Conservation (phyloP, 2,329 filamentous ascomycete genomes). For the Uncinocarpus reesii region DNA sequence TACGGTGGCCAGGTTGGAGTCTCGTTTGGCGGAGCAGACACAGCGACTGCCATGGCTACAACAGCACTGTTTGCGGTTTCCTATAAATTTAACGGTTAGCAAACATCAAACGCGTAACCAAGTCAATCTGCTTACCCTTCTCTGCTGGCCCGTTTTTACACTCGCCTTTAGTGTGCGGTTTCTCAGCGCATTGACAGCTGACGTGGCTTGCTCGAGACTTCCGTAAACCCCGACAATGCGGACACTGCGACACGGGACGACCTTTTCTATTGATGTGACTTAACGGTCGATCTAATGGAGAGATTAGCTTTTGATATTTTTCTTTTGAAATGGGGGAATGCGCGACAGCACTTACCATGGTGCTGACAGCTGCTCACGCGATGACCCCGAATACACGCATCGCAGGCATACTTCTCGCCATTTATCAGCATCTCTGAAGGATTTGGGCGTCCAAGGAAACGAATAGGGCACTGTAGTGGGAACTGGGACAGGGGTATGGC, state of each 20-base stretch:
- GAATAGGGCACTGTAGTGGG: background rate
- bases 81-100: constrained; percentile 8
- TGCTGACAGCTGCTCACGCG: constrained; percentile 98
- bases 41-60: constrained; percentile 18
- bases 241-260: constrained; percentile 92
- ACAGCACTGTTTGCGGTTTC: constrained; percentile 17
- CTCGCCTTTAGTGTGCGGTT: constrained; percentile 41
- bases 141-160: constrained; percentile 25
- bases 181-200: constrained; percentile 95
- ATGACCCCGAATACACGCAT: constrained; percentile 95
- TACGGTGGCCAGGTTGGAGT: constrained; percentile 39
- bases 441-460: background rate
- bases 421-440: constrained; percentile 19
- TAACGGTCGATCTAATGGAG: constrained; percentile 67
- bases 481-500: constrained; percentile 5
- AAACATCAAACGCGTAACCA: background rate
- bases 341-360: constrained; percentile 58
- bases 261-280: constrained; percentile 97
- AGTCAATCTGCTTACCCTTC: constrained; percentile 24
- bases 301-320: constrained; percentile 13
- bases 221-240: constrained; percentile 90
- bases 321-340: background rate
- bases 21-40: constrained; percentile 31
- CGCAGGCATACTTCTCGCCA: constrained; percentile 30
- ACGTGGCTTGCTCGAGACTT: constrained; percentile 91